Evolutionary conservation across 441 rosid genomes (phyloP).

Genomic region (California macrophylla): DNA sequence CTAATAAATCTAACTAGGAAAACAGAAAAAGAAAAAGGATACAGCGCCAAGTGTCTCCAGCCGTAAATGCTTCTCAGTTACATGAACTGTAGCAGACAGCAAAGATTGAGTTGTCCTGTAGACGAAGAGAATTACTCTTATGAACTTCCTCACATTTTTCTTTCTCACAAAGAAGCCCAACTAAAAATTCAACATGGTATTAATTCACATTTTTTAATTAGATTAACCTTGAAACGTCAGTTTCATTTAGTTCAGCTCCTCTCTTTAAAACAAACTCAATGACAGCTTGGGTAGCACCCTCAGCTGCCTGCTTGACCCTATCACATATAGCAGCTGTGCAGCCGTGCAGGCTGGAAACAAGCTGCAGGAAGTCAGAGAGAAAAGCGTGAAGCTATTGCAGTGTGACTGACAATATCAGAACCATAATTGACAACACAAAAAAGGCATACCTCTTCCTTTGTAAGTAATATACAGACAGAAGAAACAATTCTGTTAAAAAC

Average conservation of each 20-base stretch:
- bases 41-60: constrained; percentile 92
- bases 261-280: constrained; percentile 77
- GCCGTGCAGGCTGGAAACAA: constrained; percentile 66
- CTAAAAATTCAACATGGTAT: constrained; percentile 1
- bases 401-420: constrained; percentile 5
- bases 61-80: constrained; percentile 83
- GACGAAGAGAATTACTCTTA: constrained; percentile 14
- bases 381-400: constrained; percentile 15
- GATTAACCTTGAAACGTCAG: constrained; percentile 66
- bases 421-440: constrained; percentile 14
- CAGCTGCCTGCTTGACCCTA: constrained; percentile 81
- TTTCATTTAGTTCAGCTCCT: constrained; percentile 69
- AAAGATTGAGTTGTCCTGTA: constrained; percentile 87
- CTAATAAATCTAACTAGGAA: constrained; percentile 12
- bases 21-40: constrained; percentile 33
- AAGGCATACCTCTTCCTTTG: constrained; percentile 65
- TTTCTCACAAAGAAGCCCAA: neutral
- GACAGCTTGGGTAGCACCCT: constrained; percentile 94
- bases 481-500: constrained; percentile 92
- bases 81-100: constrained; percentile 83
- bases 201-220: constrained; percentile 13
- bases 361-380: constrained; percentile 50
- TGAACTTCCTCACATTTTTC: constrained; percentile 1
- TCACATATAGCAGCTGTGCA: constrained; percentile 82
- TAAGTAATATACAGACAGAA: constrained; percentile 63